These are phyloP conservation scores for Annulohypoxylon stygium DNA, from an alignment of 495 filamentous ascomycete species.

Conservation along the genomic window DNA sequence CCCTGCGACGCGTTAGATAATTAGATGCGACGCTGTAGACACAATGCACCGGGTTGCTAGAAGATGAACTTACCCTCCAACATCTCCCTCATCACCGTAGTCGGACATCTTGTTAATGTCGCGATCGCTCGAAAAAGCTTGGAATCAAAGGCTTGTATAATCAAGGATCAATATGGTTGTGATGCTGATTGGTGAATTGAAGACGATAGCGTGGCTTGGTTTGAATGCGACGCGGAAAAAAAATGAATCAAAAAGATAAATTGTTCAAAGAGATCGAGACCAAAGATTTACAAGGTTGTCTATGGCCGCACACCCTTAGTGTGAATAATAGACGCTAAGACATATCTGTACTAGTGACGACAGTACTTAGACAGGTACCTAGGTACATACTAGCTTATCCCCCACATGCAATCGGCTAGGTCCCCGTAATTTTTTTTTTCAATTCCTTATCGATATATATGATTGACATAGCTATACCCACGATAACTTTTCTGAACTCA, in stretches of 20 bases:
- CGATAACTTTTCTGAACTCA: not conserved
- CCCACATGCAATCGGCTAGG: not conserved
- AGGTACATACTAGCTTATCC: not conserved
- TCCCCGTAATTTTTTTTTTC: not conserved
- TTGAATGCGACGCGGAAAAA: conserved; percentile 43
- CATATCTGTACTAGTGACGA: not conserved
- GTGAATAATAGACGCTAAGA: conserved; percentile 16
- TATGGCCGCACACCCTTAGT: conserved; percentile 24
- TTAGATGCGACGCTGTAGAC: conserved; percentile 9
- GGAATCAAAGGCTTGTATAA: conserved; percentile 22
- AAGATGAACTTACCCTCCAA: conserved; percentile 58
- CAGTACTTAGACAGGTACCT: not conserved
- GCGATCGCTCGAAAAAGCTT: conserved; percentile 14
- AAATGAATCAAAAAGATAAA: conserved; percentile 31
- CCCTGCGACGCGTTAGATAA: conserved; percentile 49
- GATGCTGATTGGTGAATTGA: conserved; percentile 26
- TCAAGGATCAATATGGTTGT: conserved; percentile 7
- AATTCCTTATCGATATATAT: conserved; percentile 1
- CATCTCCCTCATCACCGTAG: conserved; percentile 78
- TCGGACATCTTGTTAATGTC: conserved; percentile 78
- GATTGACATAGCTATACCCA: not conserved
- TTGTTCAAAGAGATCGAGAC: conserved; percentile 46
- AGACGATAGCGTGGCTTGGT: conserved; percentile 18
- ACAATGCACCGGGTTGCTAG: conserved; percentile 4
- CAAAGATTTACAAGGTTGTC: conserved; percentile 22